A percentile compares a stretch with the other conserved stretches of the same genome.
phyloP scores from a whole-genome alignment of 192 early-diverging fungal species.

The Phycomyces blakesleeanus region DNA sequence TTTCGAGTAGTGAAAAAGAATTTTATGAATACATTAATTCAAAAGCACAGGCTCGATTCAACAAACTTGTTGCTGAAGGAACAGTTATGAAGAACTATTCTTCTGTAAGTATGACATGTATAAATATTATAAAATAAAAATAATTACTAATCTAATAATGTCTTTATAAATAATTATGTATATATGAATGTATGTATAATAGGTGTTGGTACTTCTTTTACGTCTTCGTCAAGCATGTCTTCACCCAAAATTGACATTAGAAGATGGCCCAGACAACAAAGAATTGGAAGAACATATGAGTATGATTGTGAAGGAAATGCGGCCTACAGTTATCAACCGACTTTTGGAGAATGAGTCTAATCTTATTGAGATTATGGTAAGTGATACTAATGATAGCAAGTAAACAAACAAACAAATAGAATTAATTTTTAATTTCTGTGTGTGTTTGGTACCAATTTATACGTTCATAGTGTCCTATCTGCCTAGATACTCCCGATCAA shows the following conservation, averaged over 20 bases:
- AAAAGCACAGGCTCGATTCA: constrained; percentile 38
- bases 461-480: constrained; percentile 43
- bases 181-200: not conserved
- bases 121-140: too few relatives aligned
- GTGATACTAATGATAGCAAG: too few relatives aligned
- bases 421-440: too few relatives aligned
- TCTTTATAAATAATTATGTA: not conserved
- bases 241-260: constrained; percentile 43
- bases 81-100: constrained; percentile 56
- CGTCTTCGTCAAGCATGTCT: constrained; percentile 52
- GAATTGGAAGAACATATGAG: not conserved
- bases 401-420: too few relatives aligned
- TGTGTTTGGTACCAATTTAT: too few relatives aligned
- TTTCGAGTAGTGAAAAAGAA: constrained; percentile 48
- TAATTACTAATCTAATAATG: too few relatives aligned
- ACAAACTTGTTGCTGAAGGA: constrained; percentile 42
- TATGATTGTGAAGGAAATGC: too few relatives aligned
- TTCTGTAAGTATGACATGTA: constrained; percentile 36
- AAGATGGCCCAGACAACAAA: not conserved
- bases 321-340: not conserved
- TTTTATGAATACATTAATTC: constrained; percentile 50
- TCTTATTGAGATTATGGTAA: constrained; percentile 3
- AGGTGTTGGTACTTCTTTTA: constrained; percentile 46
- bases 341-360: not conserved
- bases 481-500: constrained; percentile 31